Conservation (phyloP, 352 stramenopile species). For the Globisporangium radiosum region DNA sequence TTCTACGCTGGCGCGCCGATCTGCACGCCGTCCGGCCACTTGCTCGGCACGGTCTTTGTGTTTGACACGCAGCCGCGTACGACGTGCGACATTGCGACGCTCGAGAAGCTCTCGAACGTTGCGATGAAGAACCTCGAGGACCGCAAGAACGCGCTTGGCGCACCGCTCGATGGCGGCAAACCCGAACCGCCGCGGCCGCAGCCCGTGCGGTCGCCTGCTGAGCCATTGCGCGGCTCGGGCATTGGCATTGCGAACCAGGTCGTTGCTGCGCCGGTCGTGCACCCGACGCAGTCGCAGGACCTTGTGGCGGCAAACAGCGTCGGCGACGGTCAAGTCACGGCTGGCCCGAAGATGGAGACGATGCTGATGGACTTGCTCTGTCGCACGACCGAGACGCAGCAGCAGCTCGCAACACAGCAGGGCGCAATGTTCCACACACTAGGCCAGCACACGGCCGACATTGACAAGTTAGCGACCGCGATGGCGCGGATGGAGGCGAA, state of each 20-base stretch:
- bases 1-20: conserved; percentile 84
- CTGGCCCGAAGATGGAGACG: conserved; percentile 85
- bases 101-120: conserved; percentile 86
- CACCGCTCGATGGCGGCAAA: conserved; percentile 48
- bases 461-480: conserved; percentile 79
- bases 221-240: conserved; percentile 48
- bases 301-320: conserved; percentile 66
- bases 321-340: conserved; percentile 77
- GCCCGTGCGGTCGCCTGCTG: conserved; percentile 18
- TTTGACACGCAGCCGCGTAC: conserved; percentile 83
- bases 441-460: conserved; percentile 85
- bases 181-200: conserved; percentile 28
- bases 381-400: conserved; percentile 84
- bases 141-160: conserved; percentile 79
- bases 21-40: conserved; percentile 70
- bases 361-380: conserved; percentile 88
- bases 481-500: conserved; percentile 89
- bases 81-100: conserved; percentile 79
- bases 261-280: conserved; percentile 39
- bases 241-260: conserved; percentile 80
- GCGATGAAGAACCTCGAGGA: conserved; percentile 88
- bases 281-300: conserved; percentile 54
- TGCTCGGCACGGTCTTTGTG: conserved; percentile 83
- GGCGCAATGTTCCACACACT: conserved; percentile 88
- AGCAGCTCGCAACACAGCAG: conserved; percentile 87